Base-by-base conservation (phyloP, 805 yeast genomes). In the Lipomyces kockii region DNA sequence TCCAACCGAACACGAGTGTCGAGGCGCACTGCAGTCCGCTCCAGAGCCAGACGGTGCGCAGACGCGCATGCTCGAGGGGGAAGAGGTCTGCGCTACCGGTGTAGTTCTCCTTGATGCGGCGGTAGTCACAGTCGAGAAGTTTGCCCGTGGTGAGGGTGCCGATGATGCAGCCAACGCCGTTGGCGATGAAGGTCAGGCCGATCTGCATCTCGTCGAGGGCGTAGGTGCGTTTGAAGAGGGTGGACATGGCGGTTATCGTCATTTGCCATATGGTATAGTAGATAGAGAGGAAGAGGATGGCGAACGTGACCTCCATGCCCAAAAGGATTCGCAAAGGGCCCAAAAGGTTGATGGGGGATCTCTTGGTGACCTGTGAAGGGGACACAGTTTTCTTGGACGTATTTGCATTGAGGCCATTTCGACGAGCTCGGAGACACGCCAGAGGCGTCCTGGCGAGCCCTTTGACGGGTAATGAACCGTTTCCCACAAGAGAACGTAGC, bases 121-220 rank as follows among this genome's bases (percentile, higher is more conserved):
- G 62, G 39, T 67, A 72, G 37, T 65, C 74, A 14, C 20, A 14
- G 53, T 72, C 71, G 25, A 90, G 73, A 2, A 85, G 53, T 69
- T 81, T 79, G 0, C 97, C 97, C 2, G 87, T 78, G 0, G 76
- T 35, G 0, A 90, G 68, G 0, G 93, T 85, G 35, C 94, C 91
- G 0, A 81, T 53, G n/a, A 89, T 76, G 2, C 91, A 85, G 11
- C 89, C 89, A 0, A 85, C 70, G 14, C 97, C 97, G n/a, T 88
- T 86, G 2, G 97, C 89, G 51, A 92, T 80, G 73, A 86, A 92
- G 63, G 91, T 85, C 22, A 86, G 77, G 2, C 97, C 97, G 49
- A 90, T 85, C 58, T 85, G 81, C 53, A 85, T 78, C 1, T 87
- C 83, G 0, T 83, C 69, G 67, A 86, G 84, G 39, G 81, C 78